Base-by-base conservation (phyloP, 352 stramenopile genomes). In the Phytophthora ohioensis region DNA sequence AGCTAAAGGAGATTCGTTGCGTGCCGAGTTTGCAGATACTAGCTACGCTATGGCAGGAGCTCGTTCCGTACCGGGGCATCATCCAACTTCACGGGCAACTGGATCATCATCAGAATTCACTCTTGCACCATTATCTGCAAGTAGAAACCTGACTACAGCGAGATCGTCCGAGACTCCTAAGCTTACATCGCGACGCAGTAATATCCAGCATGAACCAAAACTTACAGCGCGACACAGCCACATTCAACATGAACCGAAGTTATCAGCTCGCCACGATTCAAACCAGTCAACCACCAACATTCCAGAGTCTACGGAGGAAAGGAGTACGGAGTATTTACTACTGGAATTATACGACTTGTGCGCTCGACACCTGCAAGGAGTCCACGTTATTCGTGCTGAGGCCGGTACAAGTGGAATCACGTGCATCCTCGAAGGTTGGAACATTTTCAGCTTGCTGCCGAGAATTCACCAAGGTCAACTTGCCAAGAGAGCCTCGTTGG, bases 391-490 rank as follows among this genome's bases (percentile, higher is more conserved):
- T 9, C 83, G 78, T 12, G 81, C 74, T 3, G 84, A 93, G 62
- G 84, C 86, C 2, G 86, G 86, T 5, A 91, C 86, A 3, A 92
- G 82, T 46, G 86, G 86, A 0, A 17, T 92, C 21, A 81, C 78
- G 3, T 81, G 85, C 17, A 58, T 82, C 8, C 43, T 92, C 3
- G 86, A 93, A 45, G 84, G 84, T 1, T 91, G 80, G 77, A 90
- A 92, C 51, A 12, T 91, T 12, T 88, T 92, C 63, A 84, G 75
- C 39, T 67, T 92, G 2, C 21, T 93, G 31, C 84, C 86, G 1
- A 82, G 78, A 15, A 72, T 86, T 38, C 64, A 73, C 10, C 71
- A 78, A 45, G 49, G 57, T 5, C 64, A 78, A 32, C 48, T 67
- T 3, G 64, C 30, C 0, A 70, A 70, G 35, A 82, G 52, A 27